These are phyloP conservation scores for Didymella glomerata DNA, from an alignment of 2,329 filamentous ascomycete species.

Conservation along the genomic window DNA sequence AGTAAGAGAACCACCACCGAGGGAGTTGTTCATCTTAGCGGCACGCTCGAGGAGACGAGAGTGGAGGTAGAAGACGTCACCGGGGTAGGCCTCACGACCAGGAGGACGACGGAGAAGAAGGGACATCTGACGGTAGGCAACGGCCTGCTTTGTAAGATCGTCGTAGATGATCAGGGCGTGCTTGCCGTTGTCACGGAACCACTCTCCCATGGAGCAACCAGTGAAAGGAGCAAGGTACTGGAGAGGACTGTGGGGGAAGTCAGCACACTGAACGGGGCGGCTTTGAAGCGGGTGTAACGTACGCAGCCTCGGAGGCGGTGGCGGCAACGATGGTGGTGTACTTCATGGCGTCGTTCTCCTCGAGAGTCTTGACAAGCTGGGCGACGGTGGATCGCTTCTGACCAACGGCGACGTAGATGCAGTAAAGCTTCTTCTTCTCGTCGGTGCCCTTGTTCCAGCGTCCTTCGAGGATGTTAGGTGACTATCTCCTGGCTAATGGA, in stretches of 20 bases:
- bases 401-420: constrained; percentile 97
- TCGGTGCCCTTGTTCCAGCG: constrained; percentile 84
- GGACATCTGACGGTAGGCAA: constrained; percentile 98
- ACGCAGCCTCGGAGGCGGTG: constrained; percentile 90
- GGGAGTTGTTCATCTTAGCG: constrained; percentile 97
- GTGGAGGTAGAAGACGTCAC: constrained; percentile 65
- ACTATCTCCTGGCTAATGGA: too few species aligned
- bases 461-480: constrained; percentile 6
- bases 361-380: constrained; percentile 98
- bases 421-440: constrained; percentile 99
- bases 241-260: constrained; percentile 63
- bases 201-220: constrained; percentile 57
- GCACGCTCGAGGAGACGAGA: constrained; percentile 97
- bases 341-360: constrained; percentile 99
- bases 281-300: neutral
- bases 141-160: constrained; percentile 97
- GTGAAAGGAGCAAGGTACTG: constrained; percentile 93
- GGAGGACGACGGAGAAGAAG: constrained; percentile 96
- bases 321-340: constrained; percentile 94
- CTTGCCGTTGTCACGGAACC: constrained; percentile 83
- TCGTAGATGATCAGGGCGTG: constrained; percentile 93
- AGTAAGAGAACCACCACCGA: constrained; percentile 94
- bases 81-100: constrained; percentile 98
- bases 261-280: neutral
- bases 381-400: constrained; percentile 99